Evolutionary conservation across 176 grass and related monocot species (phyloP).

Genomic region (Neostapfia colusana): DNA sequence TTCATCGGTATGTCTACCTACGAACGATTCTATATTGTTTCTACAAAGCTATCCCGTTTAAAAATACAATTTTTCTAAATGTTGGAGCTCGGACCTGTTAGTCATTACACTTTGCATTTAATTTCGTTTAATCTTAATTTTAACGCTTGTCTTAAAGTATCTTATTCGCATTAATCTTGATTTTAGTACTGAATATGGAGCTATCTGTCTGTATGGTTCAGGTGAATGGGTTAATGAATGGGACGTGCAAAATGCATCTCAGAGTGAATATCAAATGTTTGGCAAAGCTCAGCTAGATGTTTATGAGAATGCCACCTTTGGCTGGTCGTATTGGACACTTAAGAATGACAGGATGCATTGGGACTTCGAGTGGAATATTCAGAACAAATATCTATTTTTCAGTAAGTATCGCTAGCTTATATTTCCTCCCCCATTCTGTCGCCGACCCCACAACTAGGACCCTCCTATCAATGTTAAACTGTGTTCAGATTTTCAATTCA

Average conservation of each 20-base stretch:
- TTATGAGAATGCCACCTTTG: constrained; percentile 68
- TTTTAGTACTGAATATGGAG: constrained; percentile 17
- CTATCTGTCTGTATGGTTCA: constrained; percentile 14
- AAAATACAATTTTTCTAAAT: not conserved
- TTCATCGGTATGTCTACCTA: constrained; percentile 59
- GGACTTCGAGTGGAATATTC: constrained; percentile 80
- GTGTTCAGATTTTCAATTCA: not conserved
- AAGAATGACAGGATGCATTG: constrained; percentile 73
- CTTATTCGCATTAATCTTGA: constrained; percentile 20
- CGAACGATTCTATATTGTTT: not conserved
- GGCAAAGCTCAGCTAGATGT: constrained; percentile 75
- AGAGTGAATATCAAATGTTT: constrained; percentile 73
- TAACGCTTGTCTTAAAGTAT: not conserved
- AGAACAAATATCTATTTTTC: constrained; percentile 56
- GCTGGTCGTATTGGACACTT: constrained; percentile 80
- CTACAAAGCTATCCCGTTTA: not conserved
- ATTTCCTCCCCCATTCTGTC: not conserved
- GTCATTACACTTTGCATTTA: not conserved
- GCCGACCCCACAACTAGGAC: not conserved
- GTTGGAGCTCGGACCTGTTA: not conserved
- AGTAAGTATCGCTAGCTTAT: constrained; percentile 40
- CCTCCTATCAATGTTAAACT: not conserved
- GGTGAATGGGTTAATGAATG: constrained; percentile 90
- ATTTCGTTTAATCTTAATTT: not conserved
- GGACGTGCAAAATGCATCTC: constrained; percentile 65